Conservation (phyloP, 2,329 filamentous ascomycete genomes). For the Talaromyces funiculosus region DNA sequence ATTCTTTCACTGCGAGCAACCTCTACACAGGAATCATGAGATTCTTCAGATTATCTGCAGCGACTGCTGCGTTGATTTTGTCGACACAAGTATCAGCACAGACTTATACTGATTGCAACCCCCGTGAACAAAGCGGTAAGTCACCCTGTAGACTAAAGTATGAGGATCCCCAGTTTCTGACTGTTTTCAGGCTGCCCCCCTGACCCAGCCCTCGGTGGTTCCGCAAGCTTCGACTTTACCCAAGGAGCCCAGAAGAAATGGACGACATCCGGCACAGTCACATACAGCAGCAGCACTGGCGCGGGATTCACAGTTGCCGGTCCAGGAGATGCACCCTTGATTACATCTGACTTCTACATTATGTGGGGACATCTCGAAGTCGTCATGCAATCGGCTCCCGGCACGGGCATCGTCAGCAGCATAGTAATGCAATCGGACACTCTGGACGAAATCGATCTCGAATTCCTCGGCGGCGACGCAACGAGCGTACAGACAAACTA, state of each 20-base stretch:
- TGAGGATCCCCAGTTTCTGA: too few relatives aligned
- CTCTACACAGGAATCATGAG: constrained; percentile 26
- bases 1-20: background rate
- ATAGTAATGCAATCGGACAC: constrained; percentile 85
- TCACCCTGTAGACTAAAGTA: background rate
- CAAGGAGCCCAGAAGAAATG: constrained; percentile 74
- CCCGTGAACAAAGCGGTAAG: constrained; percentile 27
- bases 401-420: constrained; percentile 87
- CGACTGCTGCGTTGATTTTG: constrained; percentile 26
- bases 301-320: constrained; percentile 72
- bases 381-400: constrained; percentile 77
- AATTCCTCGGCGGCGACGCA: constrained; percentile 79
- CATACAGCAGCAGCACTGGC: constrained; percentile 68
- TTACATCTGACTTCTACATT: constrained; percentile 92
- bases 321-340: constrained; percentile 76
- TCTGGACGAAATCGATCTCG: constrained; percentile 94
- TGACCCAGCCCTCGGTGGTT: constrained; percentile 73
- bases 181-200: constrained; percentile 55
- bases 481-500: constrained; percentile 91
- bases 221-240: constrained; percentile 79
- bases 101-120: constrained; percentile 43
- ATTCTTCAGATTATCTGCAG: constrained; percentile 19
- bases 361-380: constrained; percentile 95
- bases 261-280: constrained; percentile 58
- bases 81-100: constrained; percentile 32